Evolutionary conservation across 169 alveolate species (phyloP), one percentile per base, ranked within the genome.

Genomic region (Plasmodium billcollinsi): DNA sequence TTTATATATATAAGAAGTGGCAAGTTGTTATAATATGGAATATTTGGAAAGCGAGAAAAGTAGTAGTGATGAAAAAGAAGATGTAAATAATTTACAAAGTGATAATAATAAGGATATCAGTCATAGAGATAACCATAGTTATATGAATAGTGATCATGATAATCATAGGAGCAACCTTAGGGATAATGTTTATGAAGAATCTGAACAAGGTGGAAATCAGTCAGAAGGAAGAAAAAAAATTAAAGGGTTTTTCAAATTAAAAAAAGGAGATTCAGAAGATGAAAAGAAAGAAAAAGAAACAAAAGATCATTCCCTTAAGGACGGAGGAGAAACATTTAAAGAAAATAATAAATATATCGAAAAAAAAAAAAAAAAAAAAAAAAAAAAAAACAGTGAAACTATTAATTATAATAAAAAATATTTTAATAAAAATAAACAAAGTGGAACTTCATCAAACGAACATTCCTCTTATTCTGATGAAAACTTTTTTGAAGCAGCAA

Each of bases 401-500:
- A 52, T 14, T 15, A 75, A 75, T 54, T 20, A 75, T 47, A 21
- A 45, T 29, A 63, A 20, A 4, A 76, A 65, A 50, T 65, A 50
- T 78, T 43, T 45, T 21, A 72, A 18, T 1, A 66, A 39, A 18
- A 63, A 4, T 11, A 54, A 49, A 69, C 15, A 59, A 33, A 66
- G 12, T 11, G 33, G 15, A 6, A 45, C 11, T 24, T 65, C 21
- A 73, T 56, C 45, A 3, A 49, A 29, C 14, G 52, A 39, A 8
- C 43, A 72, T 49, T 72, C 67, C 8, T 72, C 83, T n/a, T 56
- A 15, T 2, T 67, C 80, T 1, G 90, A 80, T 1, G 90, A 69
- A 50, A 69, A 69, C 24, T 80, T 80, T 24, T 80, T 80, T 43
- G 54, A 70, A n/a, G 83, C 73, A 52, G 61, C 67, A 69, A 80